Evolutionary conservation across 306 rosid genomes (phyloP), one percentile per base, ranked within the genome.

Genomic region (Datisca glomerata): DNA sequence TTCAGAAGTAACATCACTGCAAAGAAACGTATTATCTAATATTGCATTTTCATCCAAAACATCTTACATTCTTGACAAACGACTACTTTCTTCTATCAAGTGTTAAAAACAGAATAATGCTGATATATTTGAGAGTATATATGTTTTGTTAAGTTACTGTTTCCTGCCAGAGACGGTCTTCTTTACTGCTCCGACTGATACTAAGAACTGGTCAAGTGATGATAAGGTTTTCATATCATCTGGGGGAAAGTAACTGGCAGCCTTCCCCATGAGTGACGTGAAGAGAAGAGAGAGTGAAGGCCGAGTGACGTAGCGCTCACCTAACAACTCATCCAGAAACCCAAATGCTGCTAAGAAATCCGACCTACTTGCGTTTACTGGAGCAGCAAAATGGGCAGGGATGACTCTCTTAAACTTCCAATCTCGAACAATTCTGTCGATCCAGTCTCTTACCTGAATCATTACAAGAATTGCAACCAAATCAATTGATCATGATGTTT

Each of bases 191-290:
- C 98, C 96, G 22, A 78, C 92, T 0, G 94, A 80, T 55, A 91
- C 98, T 56, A 84, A 60, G 47, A 91, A 80, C 63, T 73, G 57
- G 48, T 78, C 96, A 29, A 91, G 92, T 27, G 98, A 91, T 40
- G 98, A 91, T 31, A 91, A 51, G 33, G 96, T 84, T 63, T 83
- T 73, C 96, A 84, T 91, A 71, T 84, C 98, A 44, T 91, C 98
- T 0, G 93, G 94, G 22, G 98, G 98, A 41, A 91, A 80, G 63
- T 80, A 91, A 54, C 85, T 84, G 9, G 92, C 86, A 0, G 98
- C 96, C 45, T 77, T 89, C 59, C 98, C 98, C 80, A 71, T 68
- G 46, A 84, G 65, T 12, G 93, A 80, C 17, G 93, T 46, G 48
- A 91, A 64, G 36, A 80, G 57, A 59, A 72, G 78, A 42, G 93